Evolutionary conservation across 345 rosid genomes (phyloP), one percentile per base, ranked within the genome.

Genomic region (Rhizophora apiculata): DNA sequence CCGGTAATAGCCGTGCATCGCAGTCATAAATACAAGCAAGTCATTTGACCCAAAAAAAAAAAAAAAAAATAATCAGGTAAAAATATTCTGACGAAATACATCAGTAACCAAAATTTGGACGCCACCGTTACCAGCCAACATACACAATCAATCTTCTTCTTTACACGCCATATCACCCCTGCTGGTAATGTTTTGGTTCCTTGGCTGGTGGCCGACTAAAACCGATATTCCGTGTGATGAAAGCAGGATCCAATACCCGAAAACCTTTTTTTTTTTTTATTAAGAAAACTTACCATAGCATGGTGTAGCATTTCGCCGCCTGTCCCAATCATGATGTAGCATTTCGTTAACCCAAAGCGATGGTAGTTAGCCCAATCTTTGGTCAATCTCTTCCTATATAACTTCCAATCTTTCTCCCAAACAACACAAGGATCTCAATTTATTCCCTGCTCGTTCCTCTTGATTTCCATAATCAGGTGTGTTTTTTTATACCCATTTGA

Each of bases 141-240:
- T 56, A 9, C 8, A 6, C 8, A 6, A 56, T 56, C 29, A 21
- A 24, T 24, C 31, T 6, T 21, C 29, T 13, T 60, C 5, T 27
- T 72, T 68, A 60, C 71, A 68, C 75, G 68, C 26, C 4, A 21
- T 10, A 63, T 30, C 70, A 55, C 39, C 29, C 29, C 73, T 73
- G 81, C 86, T 66, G 88, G 88, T 87, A 74, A 80, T 31, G 78
- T 81, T 79, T 81, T 81, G 89, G 88, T 81, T 52, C 46, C 66
- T 32, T 39, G 62, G 78, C 84, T 71, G 82, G 92, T 79, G 63
- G 83, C 86, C 87, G 77, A 85, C 72, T 80, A 60, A 77, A 55
- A 63, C 65, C 71, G 72, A 27, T 66, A 67, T 65, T 67, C 32
- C 77, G 68, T 65, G 27, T 31, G 52, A 56, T 76, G 49, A 27